Percentiles rank a stretch among this genome's conserved stretches.
Evolutionary conservation across 495 filamentous ascomycete species (phyloP).

Genomic region (Lasiosphaeria hispida): DNA sequence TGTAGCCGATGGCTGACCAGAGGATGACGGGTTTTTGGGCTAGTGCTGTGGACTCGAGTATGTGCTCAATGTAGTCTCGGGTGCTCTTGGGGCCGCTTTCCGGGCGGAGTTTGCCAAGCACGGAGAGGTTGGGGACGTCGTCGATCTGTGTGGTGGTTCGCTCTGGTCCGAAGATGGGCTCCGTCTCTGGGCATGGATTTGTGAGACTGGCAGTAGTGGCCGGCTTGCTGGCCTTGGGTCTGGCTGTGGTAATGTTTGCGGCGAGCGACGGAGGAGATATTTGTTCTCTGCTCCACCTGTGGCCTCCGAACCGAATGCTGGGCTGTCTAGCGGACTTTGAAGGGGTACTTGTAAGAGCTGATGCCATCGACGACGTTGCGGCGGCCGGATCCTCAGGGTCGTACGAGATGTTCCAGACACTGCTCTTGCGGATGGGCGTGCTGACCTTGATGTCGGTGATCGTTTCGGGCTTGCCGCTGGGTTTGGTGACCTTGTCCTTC

Average conservation of each 20-base stretch:
- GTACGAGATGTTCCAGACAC: slow-evolving; percentile 2
- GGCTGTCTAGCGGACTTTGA: no score
- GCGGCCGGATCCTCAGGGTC: no score
- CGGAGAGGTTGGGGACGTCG: slow-evolving; percentile 8
- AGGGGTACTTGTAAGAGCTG: no score
- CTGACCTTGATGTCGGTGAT: slow-evolving; percentile 10
- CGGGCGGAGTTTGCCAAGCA: slow-evolving; percentile 5
- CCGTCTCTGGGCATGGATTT: not conserved
- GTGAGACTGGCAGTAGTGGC: not conserved
- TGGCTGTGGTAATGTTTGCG: no score
- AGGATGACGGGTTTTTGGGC: not conserved
- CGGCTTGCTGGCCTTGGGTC: no score
- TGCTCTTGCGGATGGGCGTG: slow-evolving; percentile 9
- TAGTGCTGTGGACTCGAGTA: no score
- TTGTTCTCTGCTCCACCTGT: no score
- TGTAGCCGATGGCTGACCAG: not conserved
- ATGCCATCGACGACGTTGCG: no score
- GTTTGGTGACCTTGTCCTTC: not conserved
- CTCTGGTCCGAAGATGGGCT: not conserved
- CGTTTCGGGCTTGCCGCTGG: not conserved
- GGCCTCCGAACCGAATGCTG: no score
- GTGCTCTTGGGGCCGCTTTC: no score
- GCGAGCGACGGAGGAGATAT: no score
- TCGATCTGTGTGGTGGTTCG: not conserved
- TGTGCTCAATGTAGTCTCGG: no score